Percentiles rank a stretch among this genome's conserved stretches.
These are phyloP conservation scores for Lojkania enalia DNA, from an alignment of 2,329 filamentous ascomycete species.

Conservation along the genomic window DNA sequence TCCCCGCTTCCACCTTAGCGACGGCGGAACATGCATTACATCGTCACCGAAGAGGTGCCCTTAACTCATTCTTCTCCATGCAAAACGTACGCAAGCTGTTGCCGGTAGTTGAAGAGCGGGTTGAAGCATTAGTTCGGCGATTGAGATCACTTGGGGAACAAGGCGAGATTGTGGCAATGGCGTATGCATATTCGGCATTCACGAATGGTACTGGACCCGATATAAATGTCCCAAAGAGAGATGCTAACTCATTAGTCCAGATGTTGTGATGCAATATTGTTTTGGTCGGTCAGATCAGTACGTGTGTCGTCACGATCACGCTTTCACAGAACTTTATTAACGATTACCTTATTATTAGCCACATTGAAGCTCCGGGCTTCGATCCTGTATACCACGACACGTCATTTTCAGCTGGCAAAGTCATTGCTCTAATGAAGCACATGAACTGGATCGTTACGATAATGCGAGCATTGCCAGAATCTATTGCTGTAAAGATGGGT, in stretches of 20 bases:
- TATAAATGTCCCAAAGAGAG: not conserved
- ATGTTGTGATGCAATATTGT: constrained; percentile 36
- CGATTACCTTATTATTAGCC: no score
- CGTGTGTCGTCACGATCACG: no score
- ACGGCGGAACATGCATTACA: constrained; percentile 36
- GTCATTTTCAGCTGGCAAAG: constrained; percentile 12
- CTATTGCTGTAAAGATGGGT: constrained; percentile 12
- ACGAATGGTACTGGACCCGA: constrained; percentile 17
- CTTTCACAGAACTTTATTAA: no score
- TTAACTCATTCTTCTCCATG: constrained; percentile 44
- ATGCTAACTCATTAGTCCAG: constrained; percentile 6
- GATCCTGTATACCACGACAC: constrained; percentile 13
- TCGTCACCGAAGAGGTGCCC: constrained; percentile 31
- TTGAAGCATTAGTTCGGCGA: constrained; percentile 22
- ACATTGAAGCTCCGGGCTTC: constrained; percentile 15
- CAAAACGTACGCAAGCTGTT: constrained; percentile 33
- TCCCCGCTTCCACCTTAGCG: constrained; percentile 27
- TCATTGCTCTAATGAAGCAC: constrained; percentile 13
- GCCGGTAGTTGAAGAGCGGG: constrained; percentile 20
- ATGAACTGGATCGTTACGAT: constrained; percentile 15
- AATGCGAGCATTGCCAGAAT: constrained; percentile 14
- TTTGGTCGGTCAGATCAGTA: constrained; percentile 19
- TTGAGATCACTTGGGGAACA: constrained; percentile 24
- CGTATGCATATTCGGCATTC: constrained; percentile 28
- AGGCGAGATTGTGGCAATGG: constrained; percentile 26